A percentile compares a stretch with the other conserved stretches of the same genome.
Evolutionary conservation across 164 flowering plant genomes (phyloP).

Genomic region (Liquidambar formosana): DNA sequence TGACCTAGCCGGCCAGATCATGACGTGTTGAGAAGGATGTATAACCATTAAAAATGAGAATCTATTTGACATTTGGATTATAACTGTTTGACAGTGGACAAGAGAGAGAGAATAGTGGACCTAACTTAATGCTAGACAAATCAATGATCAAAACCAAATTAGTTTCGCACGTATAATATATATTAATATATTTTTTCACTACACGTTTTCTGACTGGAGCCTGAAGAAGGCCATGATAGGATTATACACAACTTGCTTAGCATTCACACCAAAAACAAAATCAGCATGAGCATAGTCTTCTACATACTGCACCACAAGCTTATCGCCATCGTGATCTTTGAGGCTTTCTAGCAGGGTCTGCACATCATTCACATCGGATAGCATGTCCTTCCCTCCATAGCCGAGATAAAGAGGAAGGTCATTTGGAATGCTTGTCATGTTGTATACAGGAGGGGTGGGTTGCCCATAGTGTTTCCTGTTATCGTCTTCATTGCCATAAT

Average conservation of each 20-base stretch:
- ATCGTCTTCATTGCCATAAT: conserved; percentile 17
- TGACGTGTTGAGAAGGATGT: no score
- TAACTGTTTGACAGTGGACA: no score
- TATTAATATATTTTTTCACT: no score
- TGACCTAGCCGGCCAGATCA: no score
- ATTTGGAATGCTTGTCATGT: conserved; percentile 29
- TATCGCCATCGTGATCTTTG: conserved; percentile 47
- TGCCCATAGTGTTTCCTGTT: conserved; percentile 32
- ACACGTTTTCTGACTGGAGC: conserved; percentile 29
- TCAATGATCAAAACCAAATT: no score
- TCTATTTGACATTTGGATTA: no score
- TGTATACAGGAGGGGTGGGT: conserved; percentile 24
- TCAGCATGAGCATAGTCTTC: conserved; percentile 71
- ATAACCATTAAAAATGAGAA: no score
- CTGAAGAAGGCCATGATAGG: conserved; percentile 55
- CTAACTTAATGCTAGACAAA: no score
- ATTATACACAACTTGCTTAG: conserved; percentile 58
- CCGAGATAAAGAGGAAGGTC: conserved; percentile 57
- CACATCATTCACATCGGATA: conserved; percentile 60
- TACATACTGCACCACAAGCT: conserved; percentile 44
- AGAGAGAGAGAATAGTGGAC: no score
- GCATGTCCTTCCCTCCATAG: conserved; percentile 65
- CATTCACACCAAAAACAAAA: conserved; percentile 59
- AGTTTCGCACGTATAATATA: no score
- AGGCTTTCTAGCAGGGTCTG: conserved; percentile 41